These are phyloP conservation scores for Starmerella bacillaris DNA, from an alignment of 805 yeast genomes.

Conservation along the genomic window DNA sequence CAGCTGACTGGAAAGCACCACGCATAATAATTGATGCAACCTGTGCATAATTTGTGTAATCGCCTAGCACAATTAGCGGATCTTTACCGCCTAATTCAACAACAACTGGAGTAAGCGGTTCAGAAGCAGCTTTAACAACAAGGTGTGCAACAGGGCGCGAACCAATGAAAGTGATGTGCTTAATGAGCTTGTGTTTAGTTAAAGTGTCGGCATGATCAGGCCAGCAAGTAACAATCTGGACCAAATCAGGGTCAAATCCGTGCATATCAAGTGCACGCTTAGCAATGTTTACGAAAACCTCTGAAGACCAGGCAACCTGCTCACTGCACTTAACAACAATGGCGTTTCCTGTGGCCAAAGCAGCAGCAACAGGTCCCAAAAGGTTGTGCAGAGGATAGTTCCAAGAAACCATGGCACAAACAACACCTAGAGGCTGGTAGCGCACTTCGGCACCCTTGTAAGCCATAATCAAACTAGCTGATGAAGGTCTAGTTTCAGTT, in stretches of 20 bases:
- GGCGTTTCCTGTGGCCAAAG: constrained; percentile 79
- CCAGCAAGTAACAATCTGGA: constrained; percentile 76
- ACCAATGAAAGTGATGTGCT: constrained; percentile 89
- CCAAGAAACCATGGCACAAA: constrained; percentile 88
- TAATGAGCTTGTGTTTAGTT: constrained; percentile 63
- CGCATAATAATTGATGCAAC: constrained; percentile 72
- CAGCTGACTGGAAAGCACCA: constrained; percentile 93
- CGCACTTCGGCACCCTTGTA: constrained; percentile 87
- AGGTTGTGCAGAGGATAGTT: constrained; percentile 92
- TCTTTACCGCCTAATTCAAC: constrained; percentile 96
- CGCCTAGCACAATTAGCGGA: constrained; percentile 67
- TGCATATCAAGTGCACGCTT: constrained; percentile 54
- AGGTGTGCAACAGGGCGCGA: constrained; percentile 86
- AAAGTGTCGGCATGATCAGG: constrained; percentile 77
- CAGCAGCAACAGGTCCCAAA: constrained; percentile 80
- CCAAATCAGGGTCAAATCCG: constrained; percentile 62
- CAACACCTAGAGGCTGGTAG: constrained; percentile 82
- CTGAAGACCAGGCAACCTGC: constrained; percentile 87
- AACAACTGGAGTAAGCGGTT: constrained; percentile 80
- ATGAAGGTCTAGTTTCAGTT: constrained; percentile 68
- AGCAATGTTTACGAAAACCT: constrained; percentile 54
- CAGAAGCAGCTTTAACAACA: constrained; percentile 68
- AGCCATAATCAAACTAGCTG: constrained; percentile 65
- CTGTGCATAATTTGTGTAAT: constrained; percentile 15
- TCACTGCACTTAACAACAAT: constrained; percentile 88